These are phyloP conservation scores for Dryadomyces quercivorus DNA, from an alignment of 2,329 filamentous ascomycete species.

Conservation along the genomic window DNA sequence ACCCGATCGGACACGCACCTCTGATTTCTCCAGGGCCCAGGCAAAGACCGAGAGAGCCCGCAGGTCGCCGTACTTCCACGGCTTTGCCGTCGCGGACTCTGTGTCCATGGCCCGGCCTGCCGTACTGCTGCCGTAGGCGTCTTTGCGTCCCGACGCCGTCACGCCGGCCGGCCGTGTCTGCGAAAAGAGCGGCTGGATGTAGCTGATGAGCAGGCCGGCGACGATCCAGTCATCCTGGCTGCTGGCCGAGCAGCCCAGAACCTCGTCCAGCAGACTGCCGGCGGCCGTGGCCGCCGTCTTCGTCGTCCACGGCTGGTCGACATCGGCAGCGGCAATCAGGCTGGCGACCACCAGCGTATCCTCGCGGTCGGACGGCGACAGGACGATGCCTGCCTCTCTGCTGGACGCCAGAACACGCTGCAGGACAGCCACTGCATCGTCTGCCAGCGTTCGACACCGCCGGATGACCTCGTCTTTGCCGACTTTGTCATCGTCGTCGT, in stretches of 20 bases:
- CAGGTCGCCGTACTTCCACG: slow-evolving; percentile 47
- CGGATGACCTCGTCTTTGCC: neutral
- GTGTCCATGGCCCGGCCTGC: slow-evolving; percentile 12
- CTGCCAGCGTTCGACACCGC: slow-evolving; percentile 8
- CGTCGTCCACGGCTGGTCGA: slow-evolving; percentile 18
- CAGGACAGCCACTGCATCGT: slow-evolving; percentile 11
- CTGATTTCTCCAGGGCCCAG: slow-evolving; percentile 45
- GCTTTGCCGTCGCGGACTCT: slow-evolving; percentile 32
- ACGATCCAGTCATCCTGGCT: slow-evolving; percentile 28
- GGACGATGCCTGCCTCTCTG: neutral
- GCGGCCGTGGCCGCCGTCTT: slow-evolving; percentile 19
- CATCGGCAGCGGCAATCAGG: slow-evolving; percentile 21
- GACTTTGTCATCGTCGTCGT: neutral
- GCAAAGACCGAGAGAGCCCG: slow-evolving; percentile 42
- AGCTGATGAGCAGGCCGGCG: slow-evolving; percentile 45
- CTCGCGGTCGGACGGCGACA: neutral
- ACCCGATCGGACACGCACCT: slow-evolving; percentile 28
- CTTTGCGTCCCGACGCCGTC: slow-evolving; percentile 45
- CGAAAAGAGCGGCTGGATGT: slow-evolving; percentile 57
- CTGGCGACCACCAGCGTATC: slow-evolving; percentile 19
- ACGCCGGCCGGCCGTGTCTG: slow-evolving; percentile 38
- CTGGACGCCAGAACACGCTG: neutral
- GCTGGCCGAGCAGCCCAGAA: slow-evolving; percentile 9
- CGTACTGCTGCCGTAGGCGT: slow-evolving; percentile 28
- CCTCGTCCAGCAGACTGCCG: slow-evolving; percentile 17